Evolutionary conservation across 177 flowering plant genomes (phyloP).

Genomic region (Tripterygium wilfordii): DNA sequence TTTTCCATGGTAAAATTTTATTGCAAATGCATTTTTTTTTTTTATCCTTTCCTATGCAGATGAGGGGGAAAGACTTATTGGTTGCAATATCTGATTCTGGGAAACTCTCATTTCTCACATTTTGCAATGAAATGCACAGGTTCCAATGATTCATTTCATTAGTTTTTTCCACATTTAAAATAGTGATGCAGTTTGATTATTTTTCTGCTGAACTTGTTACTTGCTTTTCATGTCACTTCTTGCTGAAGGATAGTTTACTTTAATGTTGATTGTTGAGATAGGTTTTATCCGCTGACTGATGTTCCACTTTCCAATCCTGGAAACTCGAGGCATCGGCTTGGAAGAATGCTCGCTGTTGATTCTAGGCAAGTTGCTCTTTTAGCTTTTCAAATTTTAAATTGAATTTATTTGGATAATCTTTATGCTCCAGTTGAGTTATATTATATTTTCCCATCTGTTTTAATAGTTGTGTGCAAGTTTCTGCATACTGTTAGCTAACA

Average conservation of each 20-base stretch:
- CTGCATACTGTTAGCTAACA: too few species aligned
- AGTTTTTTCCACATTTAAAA: background rate
- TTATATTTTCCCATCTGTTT: background rate
- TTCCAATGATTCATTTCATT: constrained; percentile 15
- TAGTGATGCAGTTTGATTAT: background rate
- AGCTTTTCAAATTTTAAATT: background rate
- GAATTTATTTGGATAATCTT: background rate
- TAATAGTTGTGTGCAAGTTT: too few species aligned
- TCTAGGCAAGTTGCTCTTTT: constrained; percentile 40
- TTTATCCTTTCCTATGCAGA: constrained; percentile 31
- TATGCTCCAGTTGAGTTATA: too few species aligned
- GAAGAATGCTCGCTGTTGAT: constrained; percentile 85
- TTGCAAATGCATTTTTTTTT: constrained; percentile 1
- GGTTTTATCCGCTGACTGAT: constrained; percentile 77
- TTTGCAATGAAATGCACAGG: constrained; percentile 96
- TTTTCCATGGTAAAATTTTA: background rate
- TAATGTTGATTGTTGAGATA: constrained; percentile 18
- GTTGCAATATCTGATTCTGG: constrained; percentile 91
- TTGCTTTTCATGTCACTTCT: background rate
- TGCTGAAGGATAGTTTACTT: background rate
- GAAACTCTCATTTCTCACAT: constrained; percentile 78
- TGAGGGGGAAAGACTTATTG: constrained; percentile 67
- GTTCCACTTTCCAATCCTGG: constrained; percentile 79
- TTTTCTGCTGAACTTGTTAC: background rate
- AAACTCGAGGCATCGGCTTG: constrained; percentile 74